These are phyloP conservation scores for Chimonanthus salicifolius DNA, from an alignment of 164 flowering plant species.

Conservation along the genomic window DNA sequence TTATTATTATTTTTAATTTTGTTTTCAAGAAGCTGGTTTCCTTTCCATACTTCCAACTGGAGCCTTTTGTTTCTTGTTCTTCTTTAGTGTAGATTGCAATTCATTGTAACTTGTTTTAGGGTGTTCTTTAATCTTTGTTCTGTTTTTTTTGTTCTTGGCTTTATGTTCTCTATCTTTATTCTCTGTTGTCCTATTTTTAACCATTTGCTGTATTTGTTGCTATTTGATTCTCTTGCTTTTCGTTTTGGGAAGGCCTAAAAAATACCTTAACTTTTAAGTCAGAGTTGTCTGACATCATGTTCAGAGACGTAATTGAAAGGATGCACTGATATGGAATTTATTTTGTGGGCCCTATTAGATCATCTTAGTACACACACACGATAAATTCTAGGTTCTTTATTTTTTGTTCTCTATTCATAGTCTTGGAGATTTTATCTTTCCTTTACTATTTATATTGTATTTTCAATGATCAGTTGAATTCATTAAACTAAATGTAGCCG, in stretches of 20 bases:
- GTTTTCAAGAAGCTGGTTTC: neutral
- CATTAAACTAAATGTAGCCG: neutral
- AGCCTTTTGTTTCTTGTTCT: neutral
- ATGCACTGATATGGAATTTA: neutral
- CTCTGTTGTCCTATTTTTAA: neutral
- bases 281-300: too few relatives aligned
- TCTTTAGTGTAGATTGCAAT: neutral
- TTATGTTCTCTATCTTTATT: neutral
- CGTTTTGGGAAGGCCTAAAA: too few relatives aligned
- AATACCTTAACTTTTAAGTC: too few relatives aligned
- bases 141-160: neutral
- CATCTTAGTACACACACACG: neutral
- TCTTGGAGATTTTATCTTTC: neutral
- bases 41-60: neutral
- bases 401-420: neutral
- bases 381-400: neutral
- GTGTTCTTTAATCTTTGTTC: neutral
- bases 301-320: neutral
- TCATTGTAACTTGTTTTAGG: neutral
- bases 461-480: too few relatives aligned
- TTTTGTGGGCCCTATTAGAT: neutral
- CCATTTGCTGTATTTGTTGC: neutral
- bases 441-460: too few relatives aligned
- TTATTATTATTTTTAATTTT: neutral
- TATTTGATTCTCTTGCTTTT: neutral